phyloP scores from a whole-genome alignment of 1,139 yeast genomes.

The Saccharomycopsis crataegensis region DNA sequence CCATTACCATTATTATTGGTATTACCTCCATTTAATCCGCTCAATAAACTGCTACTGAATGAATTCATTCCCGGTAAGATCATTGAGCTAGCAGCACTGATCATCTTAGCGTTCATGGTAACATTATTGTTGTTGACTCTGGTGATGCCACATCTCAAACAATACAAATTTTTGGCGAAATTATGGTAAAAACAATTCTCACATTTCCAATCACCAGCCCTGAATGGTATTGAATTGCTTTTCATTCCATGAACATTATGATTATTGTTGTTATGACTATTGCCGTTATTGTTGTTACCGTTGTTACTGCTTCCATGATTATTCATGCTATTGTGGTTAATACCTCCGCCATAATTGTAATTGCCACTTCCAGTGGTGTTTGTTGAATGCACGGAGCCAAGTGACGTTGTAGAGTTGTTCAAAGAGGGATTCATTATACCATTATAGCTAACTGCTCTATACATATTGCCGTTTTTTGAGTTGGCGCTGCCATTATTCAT shows the following conservation, averaged over 20 bases:
- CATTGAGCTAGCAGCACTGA: constrained; percentile 12
- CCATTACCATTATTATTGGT: no score
- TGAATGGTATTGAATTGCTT: constrained; percentile 56
- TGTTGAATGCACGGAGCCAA: neutral
- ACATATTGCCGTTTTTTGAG: constrained; percentile 8
- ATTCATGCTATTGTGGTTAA: constrained; percentile 20
- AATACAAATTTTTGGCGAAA: constrained; percentile 83
- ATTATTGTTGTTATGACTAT: constrained; percentile 7
- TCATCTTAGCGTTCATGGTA: constrained; percentile 5
- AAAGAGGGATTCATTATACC: neutral
- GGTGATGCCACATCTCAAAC: constrained; percentile 82
- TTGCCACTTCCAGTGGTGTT: constrained; percentile 9
- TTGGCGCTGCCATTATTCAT: constrained; percentile 19
- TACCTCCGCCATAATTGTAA: constrained; percentile 18
- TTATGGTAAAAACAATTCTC: constrained; percentile 83
- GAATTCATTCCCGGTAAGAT: constrained; percentile 12
- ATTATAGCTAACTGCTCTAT: constrained; percentile 7
- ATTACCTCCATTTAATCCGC: neutral
- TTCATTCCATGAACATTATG: constrained; percentile 4
- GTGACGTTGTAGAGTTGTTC: constrained; percentile 9
- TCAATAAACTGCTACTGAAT: neutral
- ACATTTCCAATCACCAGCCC: constrained; percentile 98
- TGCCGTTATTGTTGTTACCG: constrained; percentile 10
- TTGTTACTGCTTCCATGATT: constrained; percentile 6
- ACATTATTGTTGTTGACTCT: constrained; percentile 29